A percentile compares a stretch with the other conserved stretches of the same genome.
These are phyloP conservation scores for Trichosanthes cucumerina DNA, from an alignment of 306 rosid genomes.

Conservation along the genomic window DNA sequence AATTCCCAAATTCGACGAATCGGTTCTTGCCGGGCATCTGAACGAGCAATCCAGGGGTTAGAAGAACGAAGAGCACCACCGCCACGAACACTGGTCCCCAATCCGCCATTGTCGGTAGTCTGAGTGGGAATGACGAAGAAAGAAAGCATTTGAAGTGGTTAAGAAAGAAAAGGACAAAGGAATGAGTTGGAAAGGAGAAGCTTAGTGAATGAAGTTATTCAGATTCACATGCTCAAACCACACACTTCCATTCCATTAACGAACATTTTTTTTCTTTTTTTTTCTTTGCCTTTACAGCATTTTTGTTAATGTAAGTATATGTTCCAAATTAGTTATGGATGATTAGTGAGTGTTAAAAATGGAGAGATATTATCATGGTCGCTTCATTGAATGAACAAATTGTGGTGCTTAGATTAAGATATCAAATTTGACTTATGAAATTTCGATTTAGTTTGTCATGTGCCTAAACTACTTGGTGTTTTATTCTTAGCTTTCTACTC, in stretches of 20 bases:
- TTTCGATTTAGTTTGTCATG: neutral
- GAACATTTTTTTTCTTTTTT: neutral
- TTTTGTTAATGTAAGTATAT: too few relatives aligned
- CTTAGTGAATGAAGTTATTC: neutral
- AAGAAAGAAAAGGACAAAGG: conserved; percentile 29
- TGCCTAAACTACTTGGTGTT: neutral
- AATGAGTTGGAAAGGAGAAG: conserved; percentile 37
- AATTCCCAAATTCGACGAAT: conserved; percentile 56
- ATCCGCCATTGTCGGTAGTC: conserved; percentile 45
- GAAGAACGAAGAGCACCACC: conserved; percentile 64
- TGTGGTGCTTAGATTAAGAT: too few relatives aligned
- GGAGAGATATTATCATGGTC: too few relatives aligned
- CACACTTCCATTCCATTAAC: neutral
- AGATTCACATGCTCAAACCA: neutral
- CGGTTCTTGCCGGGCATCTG: conserved; percentile 63
- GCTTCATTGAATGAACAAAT: too few relatives aligned
- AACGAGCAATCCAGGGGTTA: conserved; percentile 68
- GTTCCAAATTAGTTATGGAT: neutral
- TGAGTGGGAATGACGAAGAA: neutral
- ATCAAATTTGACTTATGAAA: neutral
- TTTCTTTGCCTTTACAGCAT: neutral
- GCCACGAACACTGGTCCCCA: conserved; percentile 97
- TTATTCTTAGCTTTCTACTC: neutral
- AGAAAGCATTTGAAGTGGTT: conserved; percentile 11
- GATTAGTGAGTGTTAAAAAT: too few relatives aligned